Base-by-base conservation (phyloP, 768 basidiomycete genomes). In the Dacryopinax spathularia region DNA sequence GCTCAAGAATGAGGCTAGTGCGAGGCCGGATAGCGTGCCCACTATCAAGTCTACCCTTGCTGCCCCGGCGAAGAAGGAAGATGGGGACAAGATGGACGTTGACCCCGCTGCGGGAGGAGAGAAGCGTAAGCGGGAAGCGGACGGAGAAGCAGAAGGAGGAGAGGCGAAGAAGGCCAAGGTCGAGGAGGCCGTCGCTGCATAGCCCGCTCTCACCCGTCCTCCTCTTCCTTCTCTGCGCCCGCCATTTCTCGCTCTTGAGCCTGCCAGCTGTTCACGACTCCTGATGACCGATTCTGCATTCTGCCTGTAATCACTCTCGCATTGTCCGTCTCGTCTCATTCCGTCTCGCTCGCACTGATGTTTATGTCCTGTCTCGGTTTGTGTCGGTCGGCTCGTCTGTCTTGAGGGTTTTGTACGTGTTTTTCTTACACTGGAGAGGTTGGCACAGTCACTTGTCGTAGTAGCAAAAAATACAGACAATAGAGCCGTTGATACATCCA, bases 111-210 rank as follows among this genome's bases (percentile, higher is more conserved):
- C 18, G 12, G 20, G 39, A 16, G 64, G 64, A 9, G 36, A 25
- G 33, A 64, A 64, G 34, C n/a, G 64, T 20, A 64, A 62, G 43
- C 65, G 62, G 18, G 64, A 65, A 16, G 64, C 33, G 18, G 37
- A 34, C 1, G 35, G 15, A 25, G 39, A 44, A 36, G 27, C 37
- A 22, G 60, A 61, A 62, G 27, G 35, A 5, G 33, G 62, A 34
- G 39, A 60, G 25, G 34, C 64, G 16, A 65, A 65, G 61, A 65
- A 65, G 61, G 64, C 41, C 35, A 65, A 65, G 61, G 37, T 62
- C 20, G 64, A 60, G 33, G 64, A 62, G 48, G 48, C 48, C 15
- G 48, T 29, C 31, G 48, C 48, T 56, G 48, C 29, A 56, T 56
- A 56, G 48, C 25, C 25, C 25, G 9, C 9, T 7, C 43, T 7